These are phyloP conservation scores for Scheffersomyces stipitis DNA, from an alignment of 805 yeast species.

Conservation along the genomic window DNA sequence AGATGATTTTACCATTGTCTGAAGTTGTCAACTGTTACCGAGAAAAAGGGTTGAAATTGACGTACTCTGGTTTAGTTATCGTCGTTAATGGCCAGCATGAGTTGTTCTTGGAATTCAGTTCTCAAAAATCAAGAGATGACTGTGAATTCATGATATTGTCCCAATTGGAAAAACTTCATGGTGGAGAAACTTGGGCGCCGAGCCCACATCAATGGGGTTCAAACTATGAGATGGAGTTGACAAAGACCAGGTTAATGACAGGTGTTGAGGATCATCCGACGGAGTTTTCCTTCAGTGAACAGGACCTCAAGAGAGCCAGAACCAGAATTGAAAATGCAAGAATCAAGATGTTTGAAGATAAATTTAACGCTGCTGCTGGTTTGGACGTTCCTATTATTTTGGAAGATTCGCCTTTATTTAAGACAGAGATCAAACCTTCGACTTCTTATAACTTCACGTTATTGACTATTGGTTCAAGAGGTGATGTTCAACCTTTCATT, in stretches of 20 bases:
- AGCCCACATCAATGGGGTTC: constrained; percentile 25
- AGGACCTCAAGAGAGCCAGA: constrained; percentile 13
- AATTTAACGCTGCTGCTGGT: constrained; percentile 58
- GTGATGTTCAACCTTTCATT: constrained; percentile 95
- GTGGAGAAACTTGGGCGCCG: constrained; percentile 20
- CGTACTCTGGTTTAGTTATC: constrained; percentile 68
- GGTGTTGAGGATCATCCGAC: neutral
- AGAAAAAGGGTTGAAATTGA: constrained; percentile 67
- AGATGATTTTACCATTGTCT: constrained; percentile 75
- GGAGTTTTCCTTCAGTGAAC: neutral
- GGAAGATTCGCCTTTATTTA: constrained; percentile 60
- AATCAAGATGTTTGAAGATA: constrained; percentile 65
- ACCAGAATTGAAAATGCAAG: constrained; percentile 54
- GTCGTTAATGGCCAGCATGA: constrained; percentile 76
- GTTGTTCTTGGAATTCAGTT: constrained; percentile 72
- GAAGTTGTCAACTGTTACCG: constrained; percentile 71
- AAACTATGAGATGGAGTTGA: constrained; percentile 16
- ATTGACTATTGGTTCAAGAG: constrained; percentile 90
- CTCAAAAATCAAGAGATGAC: constrained; percentile 66
- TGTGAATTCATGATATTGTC: constrained; percentile 56
- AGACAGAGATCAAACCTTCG: constrained; percentile 52
- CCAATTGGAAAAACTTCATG: constrained; percentile 45
- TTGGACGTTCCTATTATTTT: constrained; percentile 66
- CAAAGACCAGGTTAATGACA: constrained; percentile 10
- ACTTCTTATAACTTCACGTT: constrained; percentile 60